Evolutionary conservation across 2,329 filamentous ascomycete genomes (phyloP), one percentile per base, ranked within the genome.

Genomic region (Fusarium secorum): DNA sequence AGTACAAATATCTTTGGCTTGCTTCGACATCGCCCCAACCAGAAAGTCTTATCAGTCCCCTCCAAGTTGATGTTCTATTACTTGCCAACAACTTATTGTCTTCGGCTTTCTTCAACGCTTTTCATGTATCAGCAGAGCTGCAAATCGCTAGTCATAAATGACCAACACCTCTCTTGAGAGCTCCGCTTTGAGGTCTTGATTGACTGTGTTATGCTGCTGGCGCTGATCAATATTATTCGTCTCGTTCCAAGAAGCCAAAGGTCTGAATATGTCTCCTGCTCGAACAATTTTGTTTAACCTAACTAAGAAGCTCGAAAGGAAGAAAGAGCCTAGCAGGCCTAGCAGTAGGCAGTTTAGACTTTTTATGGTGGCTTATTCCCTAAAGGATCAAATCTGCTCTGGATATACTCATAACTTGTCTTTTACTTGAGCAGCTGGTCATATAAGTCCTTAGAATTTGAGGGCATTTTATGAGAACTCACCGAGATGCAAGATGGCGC

Each of bases 51-150:
- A 22, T 36, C 18, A 51, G 7, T 17, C 4, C 9, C 13, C 13
- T 8, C 9, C 18, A 26, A 7, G 17, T 35, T 35, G 17, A 9
- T 7, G 10, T 9, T 9, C 3, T 9, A 13, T 15, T 11, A 36
- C 15, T 5, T 52, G 5, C 5, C 10, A 26, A 36, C 0, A 5
- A 20, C 4, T 4, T 20, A 2, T 11, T 26, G 0, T 15, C 9
- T 9, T 32, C 11, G 9, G 9, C 6, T 14, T 49, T 4, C 32
- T 28, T 26, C 3, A 6, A 11, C 2, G 1, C 14, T 24, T 7
- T n/a, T 9, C 7, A 15, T 11, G 9, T 9, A n/a, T 6, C 9
- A 2, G 4, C 4, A 26, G 13, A 36, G 32, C 32, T n/a, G 22
- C 9, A 26, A 51, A 26, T 26, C 22, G 10, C 14, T 11, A 8